A percentile compares a stretch with the other conserved stretches of the same genome.
Evolutionary conservation across 2,329 filamentous ascomycete genomes (phyloP).

Genomic region (Alternaria panax): DNA sequence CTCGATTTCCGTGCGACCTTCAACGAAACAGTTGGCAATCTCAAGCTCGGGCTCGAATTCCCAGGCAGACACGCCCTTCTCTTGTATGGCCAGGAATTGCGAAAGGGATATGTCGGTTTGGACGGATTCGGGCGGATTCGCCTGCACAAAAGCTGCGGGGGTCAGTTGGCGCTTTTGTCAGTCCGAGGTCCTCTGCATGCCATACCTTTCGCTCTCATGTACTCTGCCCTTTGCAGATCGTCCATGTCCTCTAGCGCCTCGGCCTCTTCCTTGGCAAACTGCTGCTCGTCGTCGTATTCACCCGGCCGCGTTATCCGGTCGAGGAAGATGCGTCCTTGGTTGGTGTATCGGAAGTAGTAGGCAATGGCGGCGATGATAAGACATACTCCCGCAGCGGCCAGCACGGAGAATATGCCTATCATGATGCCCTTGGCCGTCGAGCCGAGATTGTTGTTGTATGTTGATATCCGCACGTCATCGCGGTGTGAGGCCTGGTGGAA

Average conservation of each 20-base stretch:
- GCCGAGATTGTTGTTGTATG: slow-evolving; percentile 45
- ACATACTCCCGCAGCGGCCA: slow-evolving; percentile 87
- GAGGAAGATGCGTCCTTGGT: slow-evolving; percentile 85
- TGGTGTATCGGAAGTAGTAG: slow-evolving; percentile 94
- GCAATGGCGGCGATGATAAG: slow-evolving; percentile 80
- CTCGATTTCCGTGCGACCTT: slow-evolving; percentile 94
- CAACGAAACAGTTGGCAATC: slow-evolving; percentile 98
- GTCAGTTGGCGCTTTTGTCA: slow-evolving; percentile 15
- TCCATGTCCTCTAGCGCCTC: slow-evolving; percentile 96
- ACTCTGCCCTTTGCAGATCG: slow-evolving; percentile 87
- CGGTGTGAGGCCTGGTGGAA: slow-evolving; percentile 24
- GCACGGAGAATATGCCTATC: slow-evolving; percentile 92
- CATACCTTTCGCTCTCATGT: slow-evolving; percentile 91
- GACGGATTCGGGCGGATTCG: slow-evolving; percentile 91
- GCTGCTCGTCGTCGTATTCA: slow-evolving; percentile 97
- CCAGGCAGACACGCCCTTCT: slow-evolving; percentile 99
- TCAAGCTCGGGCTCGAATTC: slow-evolving; percentile 99
- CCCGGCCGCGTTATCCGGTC: slow-evolving; percentile 92
- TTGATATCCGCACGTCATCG: slow-evolving; percentile 36
- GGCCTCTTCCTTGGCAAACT: slow-evolving; percentile 90
- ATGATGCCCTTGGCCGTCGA: slow-evolving; percentile 80
- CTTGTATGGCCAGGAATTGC: slow-evolving; percentile 96
- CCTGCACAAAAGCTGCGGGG: slow-evolving; percentile 82
- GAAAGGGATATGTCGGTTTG: slow-evolving; percentile 98
- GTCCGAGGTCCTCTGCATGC: not conserved